Percentiles rank a stretch among this genome's conserved stretches.
These are phyloP conservation scores for Myotisia sp. DNA, from an alignment of 2,329 filamentous ascomycete species.

Conservation along the genomic window DNA sequence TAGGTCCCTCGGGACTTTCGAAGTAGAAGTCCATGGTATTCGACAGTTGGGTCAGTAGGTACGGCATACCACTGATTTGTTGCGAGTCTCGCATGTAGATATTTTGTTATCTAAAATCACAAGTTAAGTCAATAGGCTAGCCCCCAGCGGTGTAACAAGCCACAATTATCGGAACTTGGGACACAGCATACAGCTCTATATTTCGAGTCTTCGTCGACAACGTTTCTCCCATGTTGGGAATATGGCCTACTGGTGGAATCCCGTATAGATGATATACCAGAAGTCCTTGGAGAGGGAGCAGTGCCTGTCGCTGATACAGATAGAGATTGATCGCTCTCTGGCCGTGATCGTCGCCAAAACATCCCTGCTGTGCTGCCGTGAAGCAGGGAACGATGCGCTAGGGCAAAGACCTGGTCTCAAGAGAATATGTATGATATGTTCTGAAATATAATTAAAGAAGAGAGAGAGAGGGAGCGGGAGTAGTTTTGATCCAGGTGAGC, in stretches of 20 bases:
- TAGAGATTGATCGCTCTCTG: background rate
- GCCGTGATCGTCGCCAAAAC: constrained; percentile 10
- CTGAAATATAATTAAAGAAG: too few species aligned
- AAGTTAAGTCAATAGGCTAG: constrained; percentile 1
- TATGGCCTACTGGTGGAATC: constrained; percentile 7
- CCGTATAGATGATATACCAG: constrained; percentile 6
- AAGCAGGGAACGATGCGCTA: constrained; percentile 6
- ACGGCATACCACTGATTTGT: constrained; percentile 17
- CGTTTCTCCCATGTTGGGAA: constrained; percentile 10
- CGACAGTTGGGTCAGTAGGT: constrained; percentile 9
- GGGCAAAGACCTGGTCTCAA: too few species aligned
- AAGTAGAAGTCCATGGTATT: constrained; percentile 25
- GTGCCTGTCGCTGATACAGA: constrained; percentile 9
- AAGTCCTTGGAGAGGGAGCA: constrained; percentile 11
- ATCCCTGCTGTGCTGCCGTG: constrained; percentile 9
- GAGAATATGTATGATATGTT: too few species aligned
- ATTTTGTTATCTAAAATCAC: constrained; percentile 17
- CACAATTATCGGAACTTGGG: too few species aligned
- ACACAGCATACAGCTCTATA: constrained; percentile 16
- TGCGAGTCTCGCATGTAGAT: constrained; percentile 17
- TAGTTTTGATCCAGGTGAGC: background rate
- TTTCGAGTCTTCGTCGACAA: constrained; percentile 17
- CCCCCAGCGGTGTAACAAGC: background rate
- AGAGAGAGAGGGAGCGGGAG: too few species aligned
- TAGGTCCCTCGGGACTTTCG: constrained; percentile 30